A percentile compares a stretch with the other conserved stretches of the same genome.
Evolutionary conservation across 2,329 filamentous ascomycete species (phyloP).

Genomic region (Cladosporium sp.): DNA sequence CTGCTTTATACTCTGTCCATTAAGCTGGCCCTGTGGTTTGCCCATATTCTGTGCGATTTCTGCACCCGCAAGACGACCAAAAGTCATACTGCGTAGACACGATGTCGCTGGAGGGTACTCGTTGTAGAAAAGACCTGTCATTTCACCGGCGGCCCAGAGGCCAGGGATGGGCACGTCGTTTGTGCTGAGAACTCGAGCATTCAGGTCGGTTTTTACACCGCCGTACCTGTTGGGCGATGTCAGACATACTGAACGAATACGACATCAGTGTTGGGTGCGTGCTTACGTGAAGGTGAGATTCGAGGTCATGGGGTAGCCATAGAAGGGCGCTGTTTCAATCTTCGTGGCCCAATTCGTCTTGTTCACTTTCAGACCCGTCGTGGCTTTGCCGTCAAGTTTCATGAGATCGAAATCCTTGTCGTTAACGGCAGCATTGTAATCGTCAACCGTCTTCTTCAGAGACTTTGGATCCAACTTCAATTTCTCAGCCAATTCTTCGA

Average conservation of each 20-base stretch:
- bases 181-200: constrained; percentile 36
- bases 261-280: neutral
- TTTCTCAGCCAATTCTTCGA: constrained; percentile 36
- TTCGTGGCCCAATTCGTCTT: constrained; percentile 41
- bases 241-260: constrained; percentile 18
- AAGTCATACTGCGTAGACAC: constrained; percentile 31
- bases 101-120: constrained; percentile 34
- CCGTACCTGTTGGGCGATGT: constrained; percentile 31
- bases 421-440: constrained; percentile 38
- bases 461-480: constrained; percentile 34
- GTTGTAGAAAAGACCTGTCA: constrained; percentile 34
- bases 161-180: constrained; percentile 38
- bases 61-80: constrained; percentile 29
- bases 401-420: constrained; percentile 39
- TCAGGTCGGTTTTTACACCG: constrained; percentile 36
- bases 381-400: constrained; percentile 39
- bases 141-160: constrained; percentile 31
- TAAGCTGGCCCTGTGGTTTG: constrained; percentile 1
- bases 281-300: constrained; percentile 27
- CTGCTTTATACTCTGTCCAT: constrained; percentile 8
- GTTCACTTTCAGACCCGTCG: constrained; percentile 33
- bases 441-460: constrained; percentile 36
- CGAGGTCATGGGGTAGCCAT: constrained; percentile 32
- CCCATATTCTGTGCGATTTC: constrained; percentile 27
- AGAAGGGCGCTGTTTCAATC: constrained; percentile 35